Base-by-base conservation (phyloP, 139 green algal species). In the Auxenochlorella protothecoides region DNA sequence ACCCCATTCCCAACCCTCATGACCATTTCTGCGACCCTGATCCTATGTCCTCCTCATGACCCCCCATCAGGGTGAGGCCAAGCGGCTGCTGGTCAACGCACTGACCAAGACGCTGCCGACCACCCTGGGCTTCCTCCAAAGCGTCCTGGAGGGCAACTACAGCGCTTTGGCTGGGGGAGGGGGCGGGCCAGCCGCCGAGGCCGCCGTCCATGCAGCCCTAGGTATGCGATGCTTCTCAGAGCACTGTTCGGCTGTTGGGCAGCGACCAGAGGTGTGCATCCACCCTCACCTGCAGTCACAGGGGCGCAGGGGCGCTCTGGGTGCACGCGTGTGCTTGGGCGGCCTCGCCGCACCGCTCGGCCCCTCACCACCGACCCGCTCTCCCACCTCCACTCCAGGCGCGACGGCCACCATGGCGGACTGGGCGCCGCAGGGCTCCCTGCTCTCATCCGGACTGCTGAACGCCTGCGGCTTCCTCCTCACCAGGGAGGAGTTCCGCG, bases 41-140 rank as follows among this genome's bases (percentile, higher is more conserved):
- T 44, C 27, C 27, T 1, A 44, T 44, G 27, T 44, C 27, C 27
- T 44, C 27, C 27, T 44, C 27, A 44, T 44, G 27, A 44, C 27
- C 27, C 27, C 27, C 27, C 27, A 44, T 63, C 71, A 76, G 52
- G 78, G 70, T 2, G 86, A 90, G 8, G 71, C 63, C 66, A 88
- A 88, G 78, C 80, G 89, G 3, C 67, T 71, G 16, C 87, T 90
- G 66, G 69, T 94, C 55, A 65, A 78, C 4, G 81, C 73, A 2
- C 80, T 93, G 15, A 83, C 81, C 3, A 68, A 71, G 3, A 85
- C 77, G 3, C 74, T 90, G 7, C 57, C 75, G 3, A 65, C 60
- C 3, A 80, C 92, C 52, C 83, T 93, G 71, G 85, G 82, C 3
- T 90, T 91, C 55, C 67, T 93, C 13, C 80, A 86, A 15, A 55